Evolutionary conservation across 768 basidiomycete species (phyloP).

Genomic region (Lactarius deliciosus): DNA sequence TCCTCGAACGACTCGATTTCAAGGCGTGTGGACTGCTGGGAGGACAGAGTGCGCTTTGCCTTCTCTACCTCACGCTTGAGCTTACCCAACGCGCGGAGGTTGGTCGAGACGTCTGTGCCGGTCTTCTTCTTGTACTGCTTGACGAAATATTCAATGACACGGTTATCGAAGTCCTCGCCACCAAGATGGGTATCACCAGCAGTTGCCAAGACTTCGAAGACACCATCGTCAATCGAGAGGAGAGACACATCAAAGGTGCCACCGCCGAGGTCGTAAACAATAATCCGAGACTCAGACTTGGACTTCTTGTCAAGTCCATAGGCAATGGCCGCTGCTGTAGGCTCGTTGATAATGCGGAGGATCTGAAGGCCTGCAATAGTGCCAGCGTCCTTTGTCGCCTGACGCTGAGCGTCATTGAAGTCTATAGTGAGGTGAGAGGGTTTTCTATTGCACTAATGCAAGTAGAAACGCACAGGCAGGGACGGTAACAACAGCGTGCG

Average conservation of each 20-base stretch:
- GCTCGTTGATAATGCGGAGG: slow-evolving; percentile 97
- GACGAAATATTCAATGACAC: slow-evolving; percentile 54
- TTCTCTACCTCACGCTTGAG: slow-evolving; percentile 44
- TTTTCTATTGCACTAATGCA: background rate
- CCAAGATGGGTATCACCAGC: slow-evolving; percentile 65
- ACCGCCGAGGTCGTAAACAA: slow-evolving; percentile 98
- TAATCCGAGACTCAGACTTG: slow-evolving; percentile 84
- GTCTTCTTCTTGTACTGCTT: slow-evolving; percentile 55
- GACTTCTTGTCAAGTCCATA: slow-evolving; percentile 97
- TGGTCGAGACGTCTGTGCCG: slow-evolving; percentile 49
- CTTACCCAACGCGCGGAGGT: slow-evolving; percentile 54
- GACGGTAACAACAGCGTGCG: slow-evolving; percentile 97
- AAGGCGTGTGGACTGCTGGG: slow-evolving; percentile 87
- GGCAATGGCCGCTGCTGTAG: slow-evolving; percentile 95
- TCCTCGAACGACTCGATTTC: slow-evolving; percentile 97
- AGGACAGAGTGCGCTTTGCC: slow-evolving; percentile 77
- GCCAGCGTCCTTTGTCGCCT: slow-evolving; percentile 98
- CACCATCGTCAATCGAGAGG: slow-evolving; percentile 65
- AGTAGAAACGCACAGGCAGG: slow-evolving; percentile 71
- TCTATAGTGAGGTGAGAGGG: slow-evolving; percentile 43
- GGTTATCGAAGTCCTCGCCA: slow-evolving; percentile 55
- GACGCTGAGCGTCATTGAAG: slow-evolving; percentile 99
- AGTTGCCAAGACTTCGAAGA: slow-evolving; percentile 57
- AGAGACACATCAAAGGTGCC: slow-evolving; percentile 99
- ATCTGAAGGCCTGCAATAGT: slow-evolving; percentile 92